Evolutionary conservation across 352 stramenopile genomes (phyloP).

Genomic region (Globisporangium megalacanthum): DNA sequence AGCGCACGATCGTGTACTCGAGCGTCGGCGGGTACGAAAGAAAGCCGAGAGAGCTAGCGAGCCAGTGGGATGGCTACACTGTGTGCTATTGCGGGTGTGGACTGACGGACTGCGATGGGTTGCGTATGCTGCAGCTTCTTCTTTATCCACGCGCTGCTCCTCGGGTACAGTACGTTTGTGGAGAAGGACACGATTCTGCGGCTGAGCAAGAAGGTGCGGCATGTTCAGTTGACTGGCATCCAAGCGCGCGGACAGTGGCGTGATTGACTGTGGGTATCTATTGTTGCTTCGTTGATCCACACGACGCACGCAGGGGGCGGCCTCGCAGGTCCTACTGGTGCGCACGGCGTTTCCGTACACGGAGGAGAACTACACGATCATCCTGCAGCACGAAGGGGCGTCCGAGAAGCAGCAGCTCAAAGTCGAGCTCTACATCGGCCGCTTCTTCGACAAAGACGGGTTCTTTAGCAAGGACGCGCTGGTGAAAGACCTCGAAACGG

Average conservation of each 20-base stretch:
- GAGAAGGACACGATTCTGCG: conserved; percentile 77
- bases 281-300: background rate
- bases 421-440: conserved; percentile 73
- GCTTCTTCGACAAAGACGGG: conserved; percentile 83
- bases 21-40: conserved; percentile 52
- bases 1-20: conserved; percentile 62
- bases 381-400: conserved; percentile 40
- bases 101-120: background rate
- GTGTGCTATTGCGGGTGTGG: background rate
- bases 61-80: background rate
- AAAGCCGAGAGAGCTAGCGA: background rate
- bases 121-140: conserved; percentile 52
- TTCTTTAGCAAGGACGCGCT: conserved; percentile 82
- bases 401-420: conserved; percentile 37
- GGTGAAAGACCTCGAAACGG: conserved; percentile 51
- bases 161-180: conserved; percentile 65
- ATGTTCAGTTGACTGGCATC: background rate
- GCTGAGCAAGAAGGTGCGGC: conserved; percentile 54
- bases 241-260: background rate
- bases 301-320: conserved; percentile 18
- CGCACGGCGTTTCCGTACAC: conserved; percentile 66
- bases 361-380: conserved; percentile 66
- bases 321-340: conserved; percentile 41
- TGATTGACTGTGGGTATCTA: background rate
- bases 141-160: conserved; percentile 64